phyloP scores from a whole-genome alignment of 305 asterid genomes.

The Withania somnifera region DNA sequence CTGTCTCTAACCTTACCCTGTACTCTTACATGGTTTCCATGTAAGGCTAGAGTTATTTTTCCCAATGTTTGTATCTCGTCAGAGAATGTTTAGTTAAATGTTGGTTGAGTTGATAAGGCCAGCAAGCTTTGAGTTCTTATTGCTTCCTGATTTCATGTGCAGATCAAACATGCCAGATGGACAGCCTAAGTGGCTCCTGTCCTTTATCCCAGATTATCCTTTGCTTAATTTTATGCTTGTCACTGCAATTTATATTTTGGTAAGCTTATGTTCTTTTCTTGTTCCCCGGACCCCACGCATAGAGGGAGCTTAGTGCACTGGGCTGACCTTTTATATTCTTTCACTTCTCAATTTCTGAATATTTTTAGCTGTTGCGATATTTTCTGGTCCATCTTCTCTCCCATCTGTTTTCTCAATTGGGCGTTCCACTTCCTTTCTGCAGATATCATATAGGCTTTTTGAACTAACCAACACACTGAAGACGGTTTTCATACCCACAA shows the following conservation, averaged over 20 bases:
- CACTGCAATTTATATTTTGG: slow-evolving; percentile 67
- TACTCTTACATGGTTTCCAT: background rate
- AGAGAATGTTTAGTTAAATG: background rate
- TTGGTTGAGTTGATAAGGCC: background rate
- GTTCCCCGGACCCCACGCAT: no score
- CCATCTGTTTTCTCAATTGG: background rate
- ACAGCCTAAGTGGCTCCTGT: slow-evolving; percentile 92
- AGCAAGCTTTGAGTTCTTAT: background rate
- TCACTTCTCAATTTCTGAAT: background rate
- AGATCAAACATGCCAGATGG: slow-evolving; percentile 81
- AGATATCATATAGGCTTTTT: slow-evolving; percentile 74
- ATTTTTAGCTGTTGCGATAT: background rate
- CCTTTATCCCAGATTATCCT: slow-evolving; percentile 72
- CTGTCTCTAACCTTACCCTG: background rate
- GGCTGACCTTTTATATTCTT: no score
- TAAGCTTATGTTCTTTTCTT: slow-evolving; percentile 21
- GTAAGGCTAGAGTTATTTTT: background rate
- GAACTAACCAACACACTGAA: slow-evolving; percentile 86
- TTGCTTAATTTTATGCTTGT: slow-evolving; percentile 83
- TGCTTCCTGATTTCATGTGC: slow-evolving; percentile 19
- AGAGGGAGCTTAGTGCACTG: no score
- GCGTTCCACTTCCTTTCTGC: slow-evolving; percentile 14
- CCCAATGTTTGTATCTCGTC: background rate
- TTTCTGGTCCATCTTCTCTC: background rate
- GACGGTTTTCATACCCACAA: slow-evolving; percentile 63